Evolutionary conservation across 176 grass and related monocot genomes (phyloP).

Genomic region (Rhynchospora pubera): DNA sequence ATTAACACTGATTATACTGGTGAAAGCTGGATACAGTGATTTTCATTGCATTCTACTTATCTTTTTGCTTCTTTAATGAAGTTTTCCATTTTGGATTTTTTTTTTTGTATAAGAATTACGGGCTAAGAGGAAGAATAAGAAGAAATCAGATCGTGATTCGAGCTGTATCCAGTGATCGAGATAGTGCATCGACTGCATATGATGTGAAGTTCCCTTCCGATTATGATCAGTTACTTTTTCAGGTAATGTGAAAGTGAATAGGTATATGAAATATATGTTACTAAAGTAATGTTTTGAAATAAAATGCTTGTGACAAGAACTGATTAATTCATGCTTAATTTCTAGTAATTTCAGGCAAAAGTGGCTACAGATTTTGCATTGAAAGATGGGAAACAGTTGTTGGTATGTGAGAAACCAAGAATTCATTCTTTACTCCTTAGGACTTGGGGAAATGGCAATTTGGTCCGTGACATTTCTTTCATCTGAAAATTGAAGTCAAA

Average conservation of each 20-base stretch:
- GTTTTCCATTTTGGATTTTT: background rate
- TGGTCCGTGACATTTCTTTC: background rate
- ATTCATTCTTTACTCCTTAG: background rate
- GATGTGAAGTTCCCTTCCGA: constrained; percentile 53
- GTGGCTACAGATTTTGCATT: constrained; percentile 63
- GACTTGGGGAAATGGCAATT: background rate
- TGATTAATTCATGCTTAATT: constrained; percentile 20
- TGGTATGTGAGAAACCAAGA: constrained; percentile 40
- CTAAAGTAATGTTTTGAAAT: background rate
- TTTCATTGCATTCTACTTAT: background rate
- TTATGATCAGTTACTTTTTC: constrained; percentile 60
- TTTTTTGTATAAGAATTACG: background rate
- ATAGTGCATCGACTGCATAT: constrained; percentile 25
- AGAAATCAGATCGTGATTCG: constrained; percentile 15
- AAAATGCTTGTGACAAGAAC: background rate
- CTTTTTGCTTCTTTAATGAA: background rate
- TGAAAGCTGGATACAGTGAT: background rate
- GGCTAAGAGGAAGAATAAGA: constrained; percentile 19
- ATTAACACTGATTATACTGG: background rate
- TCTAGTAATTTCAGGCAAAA: constrained; percentile 93
- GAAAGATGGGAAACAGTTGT: constrained; percentile 63
- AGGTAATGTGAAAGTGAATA: constrained; percentile 30
- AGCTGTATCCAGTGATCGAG: constrained; percentile 42
- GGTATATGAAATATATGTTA: background rate
- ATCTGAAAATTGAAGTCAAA: constrained; percentile 2